These are phyloP conservation scores for Fragilaria radians DNA, from an alignment of 108 stramenopile genomes.

Conservation along the genomic window DNA sequence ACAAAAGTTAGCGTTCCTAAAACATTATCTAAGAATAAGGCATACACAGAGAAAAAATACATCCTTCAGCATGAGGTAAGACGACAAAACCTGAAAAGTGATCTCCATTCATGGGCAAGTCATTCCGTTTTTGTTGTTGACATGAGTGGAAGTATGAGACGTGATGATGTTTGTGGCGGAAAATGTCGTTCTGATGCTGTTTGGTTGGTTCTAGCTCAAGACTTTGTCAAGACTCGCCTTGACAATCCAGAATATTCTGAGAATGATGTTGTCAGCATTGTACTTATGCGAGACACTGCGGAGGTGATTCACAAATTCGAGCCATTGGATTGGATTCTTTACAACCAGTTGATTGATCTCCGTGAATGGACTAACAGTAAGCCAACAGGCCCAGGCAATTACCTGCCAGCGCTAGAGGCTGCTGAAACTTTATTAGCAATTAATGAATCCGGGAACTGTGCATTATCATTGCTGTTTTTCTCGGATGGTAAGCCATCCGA, in stretches of 20 bases:
- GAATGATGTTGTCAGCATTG: constrained; percentile 27
- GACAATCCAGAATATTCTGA: not conserved
- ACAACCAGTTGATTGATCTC: constrained; percentile 32
- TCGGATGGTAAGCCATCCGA: constrained; percentile 53
- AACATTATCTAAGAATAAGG: constrained; percentile 18
- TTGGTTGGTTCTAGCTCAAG: constrained; percentile 38
- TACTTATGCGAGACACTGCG: constrained; percentile 28
- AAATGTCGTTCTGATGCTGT: constrained; percentile 43
- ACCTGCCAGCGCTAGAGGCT: constrained; percentile 34
- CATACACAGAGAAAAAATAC: not conserved
- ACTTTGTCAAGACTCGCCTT: constrained; percentile 27
- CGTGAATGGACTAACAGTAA: constrained; percentile 11
- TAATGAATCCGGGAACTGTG: constrained; percentile 26
- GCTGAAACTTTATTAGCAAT: constrained; percentile 19
- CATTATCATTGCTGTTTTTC: constrained; percentile 41
- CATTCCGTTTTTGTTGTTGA: constrained; percentile 51
- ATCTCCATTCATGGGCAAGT: constrained; percentile 21
- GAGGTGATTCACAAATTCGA: constrained; percentile 15
- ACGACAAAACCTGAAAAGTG: not conserved
- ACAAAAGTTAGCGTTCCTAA: constrained; percentile 26
- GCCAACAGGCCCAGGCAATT: constrained; percentile 34
- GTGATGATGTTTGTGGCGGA: constrained; percentile 39
- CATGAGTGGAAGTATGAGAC: constrained; percentile 40
- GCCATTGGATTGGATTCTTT: constrained; percentile 32
- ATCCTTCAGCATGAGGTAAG: not conserved